Base-by-base conservation (phyloP, 108 stramenopile species). In the Conticribra guillardii region DNA sequence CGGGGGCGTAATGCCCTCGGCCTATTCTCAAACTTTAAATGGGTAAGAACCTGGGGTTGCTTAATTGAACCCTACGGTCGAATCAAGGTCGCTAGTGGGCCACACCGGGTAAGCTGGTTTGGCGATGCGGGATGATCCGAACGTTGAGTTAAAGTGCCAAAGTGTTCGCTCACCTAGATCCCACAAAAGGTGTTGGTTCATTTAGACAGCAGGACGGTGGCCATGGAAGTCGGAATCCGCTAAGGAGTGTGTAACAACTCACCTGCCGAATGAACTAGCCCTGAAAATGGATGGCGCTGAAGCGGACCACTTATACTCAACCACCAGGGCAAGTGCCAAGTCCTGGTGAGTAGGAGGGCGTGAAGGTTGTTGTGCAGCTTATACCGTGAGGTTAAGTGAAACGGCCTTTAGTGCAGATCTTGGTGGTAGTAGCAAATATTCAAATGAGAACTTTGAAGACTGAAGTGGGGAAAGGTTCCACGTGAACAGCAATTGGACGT, bases 1-100 rank as follows among this genome's bases (percentile, higher is more conserved):
- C 87, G 85, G 95, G 91, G 86, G 80, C 79, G 91, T 61, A 92
- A 90, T 86, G 84, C 73, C 73, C 87, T 96, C 81, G 86, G 83
- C 94, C 95, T 93, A 93, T 96, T 96, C 95, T 96, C 95, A 96
- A 93, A 96, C 91, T 96, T 96, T 92, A 89, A 93, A 93, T 96
- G 92, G 90, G 90, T 89, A 93, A 89, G 92, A 93, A 84, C 89
- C 86, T 78, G 80, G 85, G 87, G 88, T 95, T 90, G 88, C 89
- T 92, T 92, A 87, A 90, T 83, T 91, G 94, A 89, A 95, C 89
- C 84, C 85, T 85, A 79, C 81, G 85, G 87, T 90, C 71, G 90
- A 93, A 91, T 96, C 86, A 84, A 80, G 90, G 91, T 93, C 82
- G 89, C 88, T 87, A 94, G 91, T 94, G 95, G 95, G 95, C 95